Percentiles rank a stretch among this genome's conserved stretches.
These are phyloP conservation scores for Condylostoma magnum DNA, from an alignment of 169 alveolate genomes.

Conservation along the genomic window DNA sequence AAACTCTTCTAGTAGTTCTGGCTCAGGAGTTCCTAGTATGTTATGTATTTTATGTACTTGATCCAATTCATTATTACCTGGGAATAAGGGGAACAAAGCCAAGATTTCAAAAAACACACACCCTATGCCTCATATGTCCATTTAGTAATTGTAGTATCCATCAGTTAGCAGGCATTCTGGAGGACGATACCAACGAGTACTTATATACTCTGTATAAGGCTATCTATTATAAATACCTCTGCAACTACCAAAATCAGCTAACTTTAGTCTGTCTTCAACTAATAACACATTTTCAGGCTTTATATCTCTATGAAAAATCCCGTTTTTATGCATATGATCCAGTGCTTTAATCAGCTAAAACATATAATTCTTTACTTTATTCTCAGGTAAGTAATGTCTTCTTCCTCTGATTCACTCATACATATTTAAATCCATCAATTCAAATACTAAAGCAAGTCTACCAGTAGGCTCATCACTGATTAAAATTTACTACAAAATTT, in stretches of 20 bases:
- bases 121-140: slow-evolving; percentile 94
- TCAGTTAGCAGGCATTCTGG: slow-evolving; percentile 92
- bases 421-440: slow-evolving; percentile 85
- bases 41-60: slow-evolving; percentile 85
- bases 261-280: slow-evolving; percentile 71
- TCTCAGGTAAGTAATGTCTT: slow-evolving; percentile 69
- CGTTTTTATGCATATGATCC: slow-evolving; percentile 90
- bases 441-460: slow-evolving; percentile 86
- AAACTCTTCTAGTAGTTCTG: slow-evolving; percentile 73
- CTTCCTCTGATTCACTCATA: slow-evolving; percentile 84
- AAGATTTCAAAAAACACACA: slow-evolving; percentile 91
- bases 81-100: slow-evolving; percentile 89
- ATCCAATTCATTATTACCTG: slow-evolving; percentile 88
- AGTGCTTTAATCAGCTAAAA: slow-evolving; percentile 77
- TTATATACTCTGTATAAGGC: slow-evolving; percentile 90
- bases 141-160: slow-evolving; percentile 89
- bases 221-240: slow-evolving; percentile 80
- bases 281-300: slow-evolving; percentile 88
- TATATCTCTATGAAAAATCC: slow-evolving; percentile 90
- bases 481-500: slow-evolving; percentile 62
- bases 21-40: slow-evolving; percentile 86
- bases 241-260: slow-evolving; percentile 90
- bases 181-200: slow-evolving; percentile 92
- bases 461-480: slow-evolving; percentile 91
- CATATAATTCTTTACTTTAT: slow-evolving; percentile 74